Evolutionary conservation across 352 stramenopile genomes (phyloP), one percentile per base, ranked within the genome.

Genomic region (Thalassiosira ordinaria): DNA sequence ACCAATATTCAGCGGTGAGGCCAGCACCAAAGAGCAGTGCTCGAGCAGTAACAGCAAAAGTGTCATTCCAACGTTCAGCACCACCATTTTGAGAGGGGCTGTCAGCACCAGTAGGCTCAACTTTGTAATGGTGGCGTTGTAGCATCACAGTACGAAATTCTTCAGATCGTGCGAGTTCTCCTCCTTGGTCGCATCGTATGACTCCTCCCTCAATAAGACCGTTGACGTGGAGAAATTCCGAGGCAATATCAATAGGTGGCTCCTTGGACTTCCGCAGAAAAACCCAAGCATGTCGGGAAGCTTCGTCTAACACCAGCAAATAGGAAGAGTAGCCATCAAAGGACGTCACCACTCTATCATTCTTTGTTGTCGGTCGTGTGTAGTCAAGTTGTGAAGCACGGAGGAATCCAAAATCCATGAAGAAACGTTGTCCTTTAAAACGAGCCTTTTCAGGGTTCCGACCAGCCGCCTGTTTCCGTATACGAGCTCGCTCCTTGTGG

Each of bases 321-420:
- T 77, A 69, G 0, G 68, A 60, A 2, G 0, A 52, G 29, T 62
- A 77, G 13, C 52, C 35, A 41, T 70, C 68, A 20, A 37, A 76
- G 0, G 67, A 76, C 16, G 37, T 6, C 22, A 76, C 68, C 1
- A 77, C 29, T 26, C 56, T 1, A 62, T 77, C 68, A 20, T 8
- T 14, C 37, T 29, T 44, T 14, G 13, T 13, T 3, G 47, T 47
- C 1, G 55, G 68, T 16, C 20, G 3, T 9, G 2, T 8, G 46
- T 31, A 77, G n/a, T 77, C 41, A 1, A 20, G 1, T 24, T 18
- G 16, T 2, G 55, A 69, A 1, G 68, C 22, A 31, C 68, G 41
- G 1, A 77, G 16, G 33, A 77, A 77, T 1, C 55, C 68, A 56
- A 62, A 77, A 51, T 68, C 68, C 37, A 68, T 63, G 31, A 31